A percentile compares a stretch with the other conserved stretches of the same genome.
phyloP scores from a whole-genome alignment of 768 basidiomycete species.

The Leucogyrophana mollusca region DNA sequence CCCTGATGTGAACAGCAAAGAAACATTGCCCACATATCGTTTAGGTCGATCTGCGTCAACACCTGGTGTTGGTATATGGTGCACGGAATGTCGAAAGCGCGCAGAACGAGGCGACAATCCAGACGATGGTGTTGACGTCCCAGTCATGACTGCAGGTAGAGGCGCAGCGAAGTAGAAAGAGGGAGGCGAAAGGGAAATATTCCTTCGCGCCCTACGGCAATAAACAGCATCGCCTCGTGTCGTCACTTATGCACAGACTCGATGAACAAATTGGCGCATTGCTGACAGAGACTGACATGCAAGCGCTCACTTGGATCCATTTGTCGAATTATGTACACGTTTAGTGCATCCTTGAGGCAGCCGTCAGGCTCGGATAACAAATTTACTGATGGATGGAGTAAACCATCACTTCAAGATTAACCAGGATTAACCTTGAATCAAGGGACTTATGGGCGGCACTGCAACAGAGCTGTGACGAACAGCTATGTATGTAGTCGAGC shows the following conservation, averaged over 20 bases:
- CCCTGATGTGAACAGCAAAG: neutral
- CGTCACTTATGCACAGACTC: no score
- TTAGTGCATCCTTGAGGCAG: constrained; percentile 5
- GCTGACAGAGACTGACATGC: no score
- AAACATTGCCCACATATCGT: constrained; percentile 39
- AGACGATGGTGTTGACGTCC: neutral
- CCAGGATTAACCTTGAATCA: no score
- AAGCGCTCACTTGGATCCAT: no score
- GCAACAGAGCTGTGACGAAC: no score
- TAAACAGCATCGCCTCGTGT: no score
- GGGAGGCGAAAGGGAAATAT: no score
- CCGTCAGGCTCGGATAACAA: neutral
- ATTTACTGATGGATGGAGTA: neutral
- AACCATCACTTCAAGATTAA: neutral
- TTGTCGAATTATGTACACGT: neutral
- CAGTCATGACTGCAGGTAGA: constrained; percentile 6
- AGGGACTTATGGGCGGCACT: no score
- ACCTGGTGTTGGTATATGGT: constrained; percentile 48
- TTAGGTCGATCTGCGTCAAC: constrained; percentile 30
- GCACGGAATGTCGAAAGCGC: constrained; percentile 43
- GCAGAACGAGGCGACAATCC: constrained; percentile 21
- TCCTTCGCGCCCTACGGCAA: no score
- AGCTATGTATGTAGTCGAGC: no score
- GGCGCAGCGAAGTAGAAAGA: neutral
- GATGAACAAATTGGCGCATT: no score